Evolutionary conservation across 2,329 filamentous ascomycete species (phyloP).

Genomic region (Cladosporium phlei): DNA sequence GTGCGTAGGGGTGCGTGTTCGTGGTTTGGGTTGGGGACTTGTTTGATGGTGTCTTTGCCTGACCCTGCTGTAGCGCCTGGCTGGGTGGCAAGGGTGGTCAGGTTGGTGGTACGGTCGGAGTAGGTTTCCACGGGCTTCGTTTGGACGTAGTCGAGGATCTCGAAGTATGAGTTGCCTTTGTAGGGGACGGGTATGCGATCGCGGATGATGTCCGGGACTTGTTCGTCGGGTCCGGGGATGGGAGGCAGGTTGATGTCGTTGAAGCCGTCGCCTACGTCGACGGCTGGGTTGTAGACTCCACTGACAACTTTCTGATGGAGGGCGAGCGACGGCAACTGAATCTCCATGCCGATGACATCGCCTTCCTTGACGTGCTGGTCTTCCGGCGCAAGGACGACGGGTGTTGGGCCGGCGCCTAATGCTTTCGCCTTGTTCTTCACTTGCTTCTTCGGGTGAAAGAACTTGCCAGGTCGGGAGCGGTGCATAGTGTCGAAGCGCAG

Average conservation of each 20-base stretch:
- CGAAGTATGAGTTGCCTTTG: slow-evolving; percentile 90
- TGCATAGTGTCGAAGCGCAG: slow-evolving; percentile 86
- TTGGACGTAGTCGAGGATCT: slow-evolving; percentile 82
- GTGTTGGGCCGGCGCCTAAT: slow-evolving; percentile 49
- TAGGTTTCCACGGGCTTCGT: slow-evolving; percentile 78
- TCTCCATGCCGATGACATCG: slow-evolving; percentile 90
- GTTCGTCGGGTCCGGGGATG: slow-evolving; percentile 42
- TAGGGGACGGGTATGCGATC: slow-evolving; percentile 93
- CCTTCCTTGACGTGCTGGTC: slow-evolving; percentile 79
- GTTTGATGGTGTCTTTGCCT: slow-evolving; percentile 43
- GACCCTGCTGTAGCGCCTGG: slow-evolving; percentile 32
- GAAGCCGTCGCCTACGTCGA: slow-evolving; percentile 60
- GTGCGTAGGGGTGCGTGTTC: slow-evolving; percentile 71
- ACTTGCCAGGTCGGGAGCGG: slow-evolving; percentile 87
- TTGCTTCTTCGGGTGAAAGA: slow-evolving; percentile 48
- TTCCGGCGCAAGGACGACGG: slow-evolving; percentile 27
- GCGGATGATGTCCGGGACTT: slow-evolving; percentile 72
- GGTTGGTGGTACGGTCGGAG: slow-evolving; percentile 43
- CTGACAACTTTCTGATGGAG: slow-evolving; percentile 85
- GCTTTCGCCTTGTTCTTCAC: slow-evolving; percentile 34
- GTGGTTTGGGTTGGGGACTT: slow-evolving; percentile 69
- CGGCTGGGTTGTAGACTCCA: slow-evolving; percentile 80
- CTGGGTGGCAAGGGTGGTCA: slow-evolving; percentile 59
- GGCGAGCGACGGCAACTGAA: slow-evolving; percentile 77
- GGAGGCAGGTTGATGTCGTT: slow-evolving; percentile 30